Evolutionary conservation across 768 basidiomycete species (phyloP), one percentile per base, ranked within the genome.

Genomic region (Podaxis sp.): DNA sequence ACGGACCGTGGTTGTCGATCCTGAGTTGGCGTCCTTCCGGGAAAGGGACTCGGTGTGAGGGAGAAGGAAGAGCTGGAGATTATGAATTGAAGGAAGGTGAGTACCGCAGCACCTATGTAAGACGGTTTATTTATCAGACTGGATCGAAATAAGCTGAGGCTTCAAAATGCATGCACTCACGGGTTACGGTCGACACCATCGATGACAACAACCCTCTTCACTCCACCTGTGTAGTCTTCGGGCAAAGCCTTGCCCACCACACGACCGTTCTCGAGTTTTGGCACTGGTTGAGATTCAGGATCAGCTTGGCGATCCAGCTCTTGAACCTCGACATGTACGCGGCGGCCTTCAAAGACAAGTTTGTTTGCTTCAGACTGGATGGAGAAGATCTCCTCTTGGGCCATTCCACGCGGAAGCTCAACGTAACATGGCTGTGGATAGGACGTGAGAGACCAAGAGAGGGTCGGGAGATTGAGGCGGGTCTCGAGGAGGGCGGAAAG

Each of bases 131-230:
- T 27, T 56, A 66, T 22, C 22, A n/a, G 15, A 54, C 11, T 24
- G 46, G 43, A 27, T 46, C 19, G 24, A 29, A 50, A 27, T 4
- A 24, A 49, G 13, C 22, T 12, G 33, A 37, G 22, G 27, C 37
- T 36, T 38, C 33, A 15, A 25, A 2, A 4, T 22, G 2, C 41
- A 53, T 13, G 29, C 11, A 71, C 89, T 68, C 74, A 91, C 86
- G 89, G 89, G 71, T 88, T 91, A 46, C 88, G 82, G 72, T 95
- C 94, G 4, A 94, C 78, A 12, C 86, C 87, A 56, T 94, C 90
- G 57, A 97, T 96, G 27, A 89, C 80, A 36, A 95, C 85, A 9
- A 90, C 86, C n/a, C 94, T 80, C 69, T 82, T 90, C 65, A 90
- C 84, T 13, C 87, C 88, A 3, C 89, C 90, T 5, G 87, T 86